Base-by-base conservation (phyloP, 805 yeast species). In the Wickerhamiella lipophila region DNA sequence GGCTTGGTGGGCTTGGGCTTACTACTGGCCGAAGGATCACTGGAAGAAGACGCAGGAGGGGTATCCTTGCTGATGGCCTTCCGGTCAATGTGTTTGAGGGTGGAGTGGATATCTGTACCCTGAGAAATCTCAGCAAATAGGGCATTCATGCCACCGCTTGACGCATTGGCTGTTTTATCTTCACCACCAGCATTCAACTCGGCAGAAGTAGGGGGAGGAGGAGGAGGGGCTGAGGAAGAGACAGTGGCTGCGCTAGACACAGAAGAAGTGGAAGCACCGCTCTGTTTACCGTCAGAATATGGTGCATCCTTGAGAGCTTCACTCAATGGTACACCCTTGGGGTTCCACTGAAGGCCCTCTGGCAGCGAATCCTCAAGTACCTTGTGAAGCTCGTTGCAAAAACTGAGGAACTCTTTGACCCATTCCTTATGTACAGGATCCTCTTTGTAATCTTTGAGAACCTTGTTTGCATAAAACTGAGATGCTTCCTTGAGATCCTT, bases 21-120 rank as follows among this genome's bases (percentile, higher is more conserved):
- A 6, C 25, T 26, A 19, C n/a, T 9, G 8, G 39, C 53, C 12
- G 27, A 7, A 3, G 52, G 36, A 26, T 27, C 40, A 26, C 51
- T 40, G 16, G 49, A 48, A 25, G 53, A 50, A 2, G 75, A 72
- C 19, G 75, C 73, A 2, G 74, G 64, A 42, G 71, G 79, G 19
- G 26, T n/a, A 1, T 96, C 95, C 64, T 87, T 85, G 67, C 86
- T 87, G 66, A 86, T 95, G 19, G 96, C 86, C 87, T 84, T 85
- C 66, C 87, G 84, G 57, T 88, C 96, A 35, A 89, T 96, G 64
- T 89, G 89, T 63, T 82, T 86, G 56, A 92, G 76, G 12, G 87
- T 84, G 30, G 87, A 71, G 1, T 97, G 88, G 59, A 92, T 81
- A 42, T 67, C 69, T 56, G 79, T 83, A 52, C 99, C 99, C 68